Evolutionary conservation across 371 early-diverging fungal genomes (phyloP), one percentile per base, ranked within the genome.

Genomic region (Rhizomucor pusillus): DNA sequence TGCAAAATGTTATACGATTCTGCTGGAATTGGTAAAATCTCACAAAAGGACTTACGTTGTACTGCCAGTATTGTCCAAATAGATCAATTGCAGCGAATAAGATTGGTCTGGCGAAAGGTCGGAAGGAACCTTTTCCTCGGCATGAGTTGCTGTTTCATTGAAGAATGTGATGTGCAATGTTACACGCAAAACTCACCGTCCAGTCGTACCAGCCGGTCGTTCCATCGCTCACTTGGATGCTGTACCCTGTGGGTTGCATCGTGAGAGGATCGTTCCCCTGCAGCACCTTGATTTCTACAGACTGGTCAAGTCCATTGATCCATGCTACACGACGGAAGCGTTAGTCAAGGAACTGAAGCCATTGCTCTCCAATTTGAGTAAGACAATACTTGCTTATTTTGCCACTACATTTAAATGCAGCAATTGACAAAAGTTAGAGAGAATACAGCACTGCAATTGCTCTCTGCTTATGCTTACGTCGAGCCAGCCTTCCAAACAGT

Each of bases 31-130:
- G n/a, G n/a, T n/a, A n/a, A n/a, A n/a, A n/a, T n/a, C n/a, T n/a
- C n/a, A n/a, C n/a, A n/a, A n/a, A n/a, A n/a, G n/a, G n/a, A n/a
- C n/a, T n/a, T n/a, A n/a, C n/a, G n/a, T n/a, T n/a, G n/a, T n/a
- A n/a, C n/a, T n/a, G n/a, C n/a, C n/a, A n/a, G n/a, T n/a, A 23
- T 48, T 19, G 36, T 5, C 13, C n/a, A 18, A 16, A 34, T 59
- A 53, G 10, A 53, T 34, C 20, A 51, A 59, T 34, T 59, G 54
- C 10, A 59, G 35, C 20, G 59, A 47, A 43, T 59, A 59, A 14
- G 35, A 16, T 4, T 12, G 48, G 22, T 53, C 40, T 2, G 59
- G 14, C 9, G 40, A 40, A 41, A 59, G 49, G 37, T 47, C 34
- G n/a, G 53, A 19, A 9, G 59, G 59, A 16, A 53, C 34, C 59